A percentile compares a stretch with the other conserved stretches of the same genome.
Evolutionary conservation across 306 rosid genomes (phyloP).

Genomic region (Prunus dulcis): DNA sequence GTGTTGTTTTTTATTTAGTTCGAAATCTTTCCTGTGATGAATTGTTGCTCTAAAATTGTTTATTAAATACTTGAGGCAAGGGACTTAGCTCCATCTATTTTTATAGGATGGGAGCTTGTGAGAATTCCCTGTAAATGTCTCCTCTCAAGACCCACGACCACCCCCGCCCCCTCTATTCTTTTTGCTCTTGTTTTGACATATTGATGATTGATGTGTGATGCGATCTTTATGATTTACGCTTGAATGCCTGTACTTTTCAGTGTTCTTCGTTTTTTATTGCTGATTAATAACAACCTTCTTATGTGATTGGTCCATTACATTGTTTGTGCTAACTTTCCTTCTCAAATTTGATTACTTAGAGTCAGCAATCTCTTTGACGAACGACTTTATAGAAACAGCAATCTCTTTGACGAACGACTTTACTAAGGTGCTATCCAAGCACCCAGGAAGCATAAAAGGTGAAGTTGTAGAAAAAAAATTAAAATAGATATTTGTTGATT

Average conservation of each 20-base stretch:
- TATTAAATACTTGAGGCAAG: background rate
- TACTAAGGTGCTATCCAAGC: too few species aligned
- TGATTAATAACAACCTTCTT: background rate
- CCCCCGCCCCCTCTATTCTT: background rate
- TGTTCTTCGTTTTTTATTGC: conserved; percentile 8
- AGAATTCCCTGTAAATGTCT: background rate
- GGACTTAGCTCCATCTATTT: background rate
- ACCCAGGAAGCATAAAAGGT: too few species aligned
- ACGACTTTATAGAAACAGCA: too few species aligned
- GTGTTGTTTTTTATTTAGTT: background rate
- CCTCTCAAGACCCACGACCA: background rate
- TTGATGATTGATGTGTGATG: background rate
- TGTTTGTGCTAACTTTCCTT: conserved; percentile 30
- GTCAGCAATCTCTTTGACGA: conserved; percentile 21
- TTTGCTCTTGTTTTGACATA: background rate
- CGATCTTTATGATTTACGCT: background rate
- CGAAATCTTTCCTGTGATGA: background rate
- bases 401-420: too few species aligned
- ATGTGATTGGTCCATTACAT: background rate
- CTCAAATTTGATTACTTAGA: conserved; percentile 42
- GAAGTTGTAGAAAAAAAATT: too few species aligned
- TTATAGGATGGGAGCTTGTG: background rate
- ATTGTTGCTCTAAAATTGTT: background rate
- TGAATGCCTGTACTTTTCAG: conserved; percentile 15
- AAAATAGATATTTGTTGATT: too few species aligned